phyloP scores from a whole-genome alignment of 164 flowering plant species.

The Macadamia integrifolia region DNA sequence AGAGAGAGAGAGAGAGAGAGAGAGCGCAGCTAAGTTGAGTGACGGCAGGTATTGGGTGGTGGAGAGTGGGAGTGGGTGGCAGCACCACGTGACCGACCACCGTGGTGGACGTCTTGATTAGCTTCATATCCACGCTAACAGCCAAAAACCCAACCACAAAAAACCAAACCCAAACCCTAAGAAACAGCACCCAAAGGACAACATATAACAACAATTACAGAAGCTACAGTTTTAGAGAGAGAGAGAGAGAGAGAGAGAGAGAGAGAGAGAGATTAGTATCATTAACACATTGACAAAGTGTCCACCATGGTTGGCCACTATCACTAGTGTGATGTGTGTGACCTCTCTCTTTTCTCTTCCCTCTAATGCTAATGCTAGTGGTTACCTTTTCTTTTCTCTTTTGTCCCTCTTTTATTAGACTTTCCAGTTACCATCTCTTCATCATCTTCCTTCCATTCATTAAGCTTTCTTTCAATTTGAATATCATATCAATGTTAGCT shows the following conservation, averaged over 20 bases:
- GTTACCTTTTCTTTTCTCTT: neutral
- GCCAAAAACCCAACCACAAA: conserved; percentile 27
- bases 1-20: neutral
- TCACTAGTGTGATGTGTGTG: neutral
- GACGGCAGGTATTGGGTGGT: conserved; percentile 8
- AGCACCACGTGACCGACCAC: conserved; percentile 45
- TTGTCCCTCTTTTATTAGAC: neutral
- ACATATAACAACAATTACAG: neutral
- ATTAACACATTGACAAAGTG: conserved; percentile 21
- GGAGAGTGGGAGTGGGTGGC: conserved; percentile 38
- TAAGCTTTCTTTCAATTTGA: neutral
- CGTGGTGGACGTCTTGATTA: conserved; percentile 32
- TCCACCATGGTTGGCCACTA: conserved; percentile 45
- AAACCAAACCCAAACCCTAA: neutral
- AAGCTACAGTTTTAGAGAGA: neutral
- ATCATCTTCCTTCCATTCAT: neutral
- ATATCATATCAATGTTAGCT: conserved; percentile 16
- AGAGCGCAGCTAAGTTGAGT: no score
- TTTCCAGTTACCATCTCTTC: neutral
- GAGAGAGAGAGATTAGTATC: conserved; percentile 1
- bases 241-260: neutral
- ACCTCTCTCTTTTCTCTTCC: conserved; percentile 1
- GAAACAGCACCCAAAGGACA: neutral
- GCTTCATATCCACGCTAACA: conserved; percentile 67
- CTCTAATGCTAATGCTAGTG: conserved; percentile 7